Evolutionary conservation across 2,329 filamentous ascomycete genomes (phyloP), one percentile per base, ranked within the genome.

Genomic region (Fusarium circinatum): DNA sequence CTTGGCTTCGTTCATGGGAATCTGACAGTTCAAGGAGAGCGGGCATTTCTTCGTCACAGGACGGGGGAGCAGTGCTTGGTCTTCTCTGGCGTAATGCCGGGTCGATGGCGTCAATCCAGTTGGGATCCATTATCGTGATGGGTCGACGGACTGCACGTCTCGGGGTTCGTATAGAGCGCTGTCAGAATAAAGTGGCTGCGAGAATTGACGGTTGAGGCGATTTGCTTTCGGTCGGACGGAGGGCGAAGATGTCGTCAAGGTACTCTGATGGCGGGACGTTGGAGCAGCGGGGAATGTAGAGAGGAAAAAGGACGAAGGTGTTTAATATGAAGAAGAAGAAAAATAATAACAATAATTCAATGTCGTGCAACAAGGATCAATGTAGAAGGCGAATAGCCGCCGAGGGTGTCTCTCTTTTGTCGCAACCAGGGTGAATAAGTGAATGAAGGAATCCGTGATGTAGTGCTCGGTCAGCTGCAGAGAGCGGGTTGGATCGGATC

Each of bases 401-500:
- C 22, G 18, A 20, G 20, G 26, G 28, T 39, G 15, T 48, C 20
- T 55, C 45, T 38, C n/a, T 34, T 24, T 17, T 65, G 34, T 42
- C 30, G 42, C n/a, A 36, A 30, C 18, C 26, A 14, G 28, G 22
- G 38, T 58, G 55, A 44, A 36, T 34, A 32, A 7, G 41, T 65
- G 36, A 34, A 18, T 57, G 60, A 65, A 48, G 38, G 42, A 48
- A 18, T 59, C 45, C 32, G 56, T n/a, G 24, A 28, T 58, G 56
- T 59, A 51, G 44, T 28, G 34, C 56, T 59, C 32, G 15, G 30
- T 48, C n/a, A 39, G 55, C 32, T 51, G 42, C 18, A 57, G 24
- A 24, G 42, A 49, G 58, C 68, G 73, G 70, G 63, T 68, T 70
- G 51, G 65, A 61, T 77, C 73, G 75, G 73, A 70, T 71, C 48